Conservation (phyloP, 2,329 filamentous ascomycete species). For the Cercospora beticola region DNA sequence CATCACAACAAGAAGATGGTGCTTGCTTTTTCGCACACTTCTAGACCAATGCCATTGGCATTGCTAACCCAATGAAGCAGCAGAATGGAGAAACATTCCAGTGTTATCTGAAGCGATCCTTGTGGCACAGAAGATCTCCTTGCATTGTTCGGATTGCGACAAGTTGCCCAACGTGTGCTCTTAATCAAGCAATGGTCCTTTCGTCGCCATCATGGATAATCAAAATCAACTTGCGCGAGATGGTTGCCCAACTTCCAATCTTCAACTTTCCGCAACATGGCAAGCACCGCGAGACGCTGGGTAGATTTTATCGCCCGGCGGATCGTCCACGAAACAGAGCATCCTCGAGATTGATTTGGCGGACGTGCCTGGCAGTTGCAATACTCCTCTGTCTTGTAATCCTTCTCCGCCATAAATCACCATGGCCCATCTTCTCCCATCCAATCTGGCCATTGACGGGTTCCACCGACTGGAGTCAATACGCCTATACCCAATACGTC, state of each 20-base stretch:
- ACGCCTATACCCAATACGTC: constrained; percentile 47
- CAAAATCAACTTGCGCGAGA: neutral
- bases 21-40: neutral
- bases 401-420: neutral
- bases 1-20: neutral
- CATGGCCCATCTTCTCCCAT: neutral
- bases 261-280: neutral
- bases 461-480: constrained; percentile 28
- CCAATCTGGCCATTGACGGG: neutral
- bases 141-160: neutral
- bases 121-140: neutral
- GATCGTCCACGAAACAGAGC: neutral
- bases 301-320: neutral
- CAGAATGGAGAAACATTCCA: neutral
- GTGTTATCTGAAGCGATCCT: neutral
- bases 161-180: no score
- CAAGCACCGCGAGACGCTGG: neutral
- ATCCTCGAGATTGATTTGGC: neutral
- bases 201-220: neutral
- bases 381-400: neutral
- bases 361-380: neutral
- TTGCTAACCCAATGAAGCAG: neutral
- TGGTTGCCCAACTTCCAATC: neutral
- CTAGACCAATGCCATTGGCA: neutral
- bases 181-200: neutral